Conservation (phyloP, 1,284 basidiomycete genomes). For the Heterobasidion annosum region DNA sequence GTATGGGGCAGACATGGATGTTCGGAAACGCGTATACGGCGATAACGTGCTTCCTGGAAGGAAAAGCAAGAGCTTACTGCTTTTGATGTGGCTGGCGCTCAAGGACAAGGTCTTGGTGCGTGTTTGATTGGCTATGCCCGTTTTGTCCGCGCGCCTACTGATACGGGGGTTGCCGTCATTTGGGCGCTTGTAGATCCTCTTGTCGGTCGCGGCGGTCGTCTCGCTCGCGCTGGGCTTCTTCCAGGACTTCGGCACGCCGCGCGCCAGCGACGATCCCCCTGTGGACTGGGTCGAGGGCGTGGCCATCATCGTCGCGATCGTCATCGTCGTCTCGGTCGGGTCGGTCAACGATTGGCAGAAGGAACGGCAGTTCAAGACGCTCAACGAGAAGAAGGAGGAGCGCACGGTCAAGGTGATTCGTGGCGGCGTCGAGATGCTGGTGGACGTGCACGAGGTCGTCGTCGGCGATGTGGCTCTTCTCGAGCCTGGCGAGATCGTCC, state of each 20-base stretch:
- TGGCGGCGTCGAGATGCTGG: constrained; percentile 67
- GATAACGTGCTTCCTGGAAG: constrained; percentile 76
- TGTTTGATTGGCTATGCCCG: constrained; percentile 5
- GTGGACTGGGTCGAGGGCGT: constrained; percentile 99
- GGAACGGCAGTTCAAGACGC: constrained; percentile 86
- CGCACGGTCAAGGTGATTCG: constrained; percentile 90
- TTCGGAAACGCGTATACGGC: constrained; percentile 74
- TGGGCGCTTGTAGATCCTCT: constrained; percentile 52
- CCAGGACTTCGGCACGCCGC: constrained; percentile 78
- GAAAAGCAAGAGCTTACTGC: constrained; percentile 70
- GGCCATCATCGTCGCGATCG: constrained; percentile 86
- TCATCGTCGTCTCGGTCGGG: constrained; percentile 83
- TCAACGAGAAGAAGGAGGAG: constrained; percentile 96
- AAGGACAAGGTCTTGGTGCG: constrained; percentile 92
- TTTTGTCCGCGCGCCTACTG: neutral
- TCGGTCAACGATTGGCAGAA: constrained; percentile 96
- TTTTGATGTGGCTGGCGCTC: constrained; percentile 90
- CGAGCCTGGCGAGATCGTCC: constrained; percentile 93
- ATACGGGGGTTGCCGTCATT: neutral
- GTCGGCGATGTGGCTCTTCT: constrained; percentile 91
- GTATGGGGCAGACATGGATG: constrained; percentile 47
- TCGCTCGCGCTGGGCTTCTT: constrained; percentile 94
- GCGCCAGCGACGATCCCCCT: constrained; percentile 48
- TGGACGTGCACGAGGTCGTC: constrained; percentile 86
- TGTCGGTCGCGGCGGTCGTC: constrained; percentile 86